Percentiles rank a stretch among this genome's conserved stretches.
Evolutionary conservation across 225 moss, liverwort and hornwort genomes (phyloP).

Genomic region (Antitrichia curtipendula): DNA sequence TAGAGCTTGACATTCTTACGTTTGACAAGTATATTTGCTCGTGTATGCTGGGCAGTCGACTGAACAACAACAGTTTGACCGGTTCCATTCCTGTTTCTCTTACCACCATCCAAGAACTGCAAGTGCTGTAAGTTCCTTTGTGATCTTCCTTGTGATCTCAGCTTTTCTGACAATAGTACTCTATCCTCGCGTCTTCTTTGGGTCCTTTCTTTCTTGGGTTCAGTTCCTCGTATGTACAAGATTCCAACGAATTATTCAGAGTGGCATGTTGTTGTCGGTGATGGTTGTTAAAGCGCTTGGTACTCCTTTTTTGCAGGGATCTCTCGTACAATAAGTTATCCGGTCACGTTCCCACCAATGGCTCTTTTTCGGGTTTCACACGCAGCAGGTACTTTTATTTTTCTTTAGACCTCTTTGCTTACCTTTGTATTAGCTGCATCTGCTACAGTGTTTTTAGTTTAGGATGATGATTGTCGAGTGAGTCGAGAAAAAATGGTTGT

Average conservation of each 20-base stretch:
- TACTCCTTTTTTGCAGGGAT: constrained; percentile 54
- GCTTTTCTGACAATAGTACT: neutral
- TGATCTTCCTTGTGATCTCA: neutral
- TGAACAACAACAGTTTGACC: constrained; percentile 83
- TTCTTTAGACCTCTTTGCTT: neutral
- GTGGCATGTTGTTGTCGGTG: neutral
- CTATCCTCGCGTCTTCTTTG: neutral
- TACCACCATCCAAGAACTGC: constrained; percentile 56
- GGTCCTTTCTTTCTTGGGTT: neutral
- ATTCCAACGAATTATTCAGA: neutral
- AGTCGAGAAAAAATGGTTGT: neutral
- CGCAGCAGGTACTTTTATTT: constrained; percentile 63
- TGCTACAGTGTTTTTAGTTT: neutral
- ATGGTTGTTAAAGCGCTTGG: neutral
- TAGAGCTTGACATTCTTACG: neutral
- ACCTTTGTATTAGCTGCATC: neutral
- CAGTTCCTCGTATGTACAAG: neutral
- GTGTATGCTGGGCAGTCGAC: constrained; percentile 44
- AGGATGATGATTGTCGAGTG: neutral
- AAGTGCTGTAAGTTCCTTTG: constrained; percentile 99
- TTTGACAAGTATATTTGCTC: neutral
- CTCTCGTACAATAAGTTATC: constrained; percentile 76
- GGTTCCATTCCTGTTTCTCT: constrained; percentile 66
- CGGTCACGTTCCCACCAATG: constrained; percentile 79
- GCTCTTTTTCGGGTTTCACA: constrained; percentile 84